Base-by-base conservation (phyloP, 257 asterid genomes). In the Solanum neorickii region DNA sequence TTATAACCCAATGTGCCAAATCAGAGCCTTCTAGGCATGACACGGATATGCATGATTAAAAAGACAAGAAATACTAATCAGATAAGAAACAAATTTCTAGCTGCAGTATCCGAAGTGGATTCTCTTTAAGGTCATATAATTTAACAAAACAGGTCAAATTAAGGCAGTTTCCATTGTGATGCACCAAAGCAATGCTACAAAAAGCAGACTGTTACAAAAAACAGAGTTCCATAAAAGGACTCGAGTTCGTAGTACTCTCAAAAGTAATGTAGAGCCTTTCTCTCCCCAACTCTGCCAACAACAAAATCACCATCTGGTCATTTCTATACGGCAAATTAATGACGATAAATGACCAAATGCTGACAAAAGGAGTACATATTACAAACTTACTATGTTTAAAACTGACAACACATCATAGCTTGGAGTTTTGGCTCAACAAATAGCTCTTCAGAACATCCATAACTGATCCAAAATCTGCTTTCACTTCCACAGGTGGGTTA, bases 361-460 rank as follows among this genome's bases (percentile, higher is more conserved):
- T 65, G 84, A 86, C 39, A n/a, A 35, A 44, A 85, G 42, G 83
- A 88, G 89, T 91, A 91, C 85, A 31, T 49, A 29, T 18, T 82
- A 82, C 85, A 88, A 87, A 88, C 91, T 88, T 41, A 42, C 73
- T 59, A 87, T 75, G 91, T 90, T 91, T 87, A 85, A 35, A 88
- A 90, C 78, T 59, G 52, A 66, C 25, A 76, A 25, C 49, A 82
- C 4, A 87, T 86, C 85, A 85, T 4, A 83, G 49, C 90, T 91
- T 91, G 80, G 96, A 89, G 31, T 95, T 92, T 76, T 96, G 88
- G 92, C 92, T 92, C 86, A 90, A 88, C 89, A 96, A 75, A 89
- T 96, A 93, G 88, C 91, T 93, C 93, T 93, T 91, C 82, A 95
- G 91, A 69, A 95, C 98, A 92, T 95, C 98, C 98, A 95, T 95